phyloP scores from a whole-genome alignment of 2,329 filamentous ascomycete genomes.

The Ceratocystis cacaofunesta region DNA sequence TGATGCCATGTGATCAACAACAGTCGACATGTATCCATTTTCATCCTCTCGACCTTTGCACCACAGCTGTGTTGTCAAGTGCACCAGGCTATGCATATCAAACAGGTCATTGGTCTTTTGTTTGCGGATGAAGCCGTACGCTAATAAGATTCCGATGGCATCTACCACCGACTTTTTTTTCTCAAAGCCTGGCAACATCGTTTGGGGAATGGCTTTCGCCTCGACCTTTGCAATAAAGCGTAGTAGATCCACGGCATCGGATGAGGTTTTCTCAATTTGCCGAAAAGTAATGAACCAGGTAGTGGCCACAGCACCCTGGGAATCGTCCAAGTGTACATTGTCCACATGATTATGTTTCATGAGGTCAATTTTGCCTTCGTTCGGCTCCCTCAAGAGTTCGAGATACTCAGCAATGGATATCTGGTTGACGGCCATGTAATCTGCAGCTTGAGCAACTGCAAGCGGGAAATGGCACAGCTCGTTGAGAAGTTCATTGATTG shows the following conservation, averaged over 20 bases:
- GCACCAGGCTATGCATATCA: too few species aligned
- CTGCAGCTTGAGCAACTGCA: conserved; percentile 17
- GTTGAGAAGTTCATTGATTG: not conserved
- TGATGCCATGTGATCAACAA: not conserved
- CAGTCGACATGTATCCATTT: not conserved
- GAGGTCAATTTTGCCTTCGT: not conserved
- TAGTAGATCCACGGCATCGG: not conserved
- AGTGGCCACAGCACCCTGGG: not conserved
- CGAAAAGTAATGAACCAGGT: not conserved
- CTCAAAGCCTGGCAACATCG: too few species aligned
- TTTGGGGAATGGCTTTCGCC: too few species aligned
- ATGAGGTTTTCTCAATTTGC: not conserved
- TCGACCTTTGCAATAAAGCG: too few species aligned
- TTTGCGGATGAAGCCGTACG: too few species aligned
- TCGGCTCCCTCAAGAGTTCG: not conserved
- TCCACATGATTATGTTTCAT: not conserved
- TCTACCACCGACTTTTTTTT: too few species aligned
- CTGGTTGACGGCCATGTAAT: conserved; percentile 15
- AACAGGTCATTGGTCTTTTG: too few species aligned
- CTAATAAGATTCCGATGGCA: too few species aligned
- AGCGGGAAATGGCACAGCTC: conserved; percentile 16
- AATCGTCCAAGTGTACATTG: not conserved
- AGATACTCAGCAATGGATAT: not conserved
- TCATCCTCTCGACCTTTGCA: too few species aligned
- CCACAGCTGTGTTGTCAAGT: too few species aligned